Base-by-base conservation (phyloP, 1,284 basidiomycete species). In the Cryptococcus sp. region DNA sequence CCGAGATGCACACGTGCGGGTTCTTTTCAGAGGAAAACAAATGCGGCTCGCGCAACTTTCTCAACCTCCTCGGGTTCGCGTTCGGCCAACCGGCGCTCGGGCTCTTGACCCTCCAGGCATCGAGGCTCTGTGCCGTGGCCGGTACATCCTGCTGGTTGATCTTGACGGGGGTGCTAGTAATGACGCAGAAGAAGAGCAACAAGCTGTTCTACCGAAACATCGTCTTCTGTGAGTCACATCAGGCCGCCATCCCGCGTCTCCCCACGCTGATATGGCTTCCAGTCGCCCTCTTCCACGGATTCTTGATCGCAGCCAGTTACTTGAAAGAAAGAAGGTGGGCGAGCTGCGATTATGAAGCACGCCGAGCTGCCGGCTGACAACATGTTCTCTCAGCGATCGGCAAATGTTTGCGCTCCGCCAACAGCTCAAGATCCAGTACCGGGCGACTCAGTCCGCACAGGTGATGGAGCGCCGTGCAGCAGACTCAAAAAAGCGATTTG, bases 361-460 rank as follows among this genome's bases (percentile, higher is more conserved):
- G 9, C 24, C 16, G 33, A 21, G 2, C 28, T 15, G 9, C 39
- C 15, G 8, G 16, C 36, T 55, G 7, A 55, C 15, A 33, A 37
- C 18, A 20, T 2, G 20, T 37, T 24, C n/a, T 21, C 18, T n/a
- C 16, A 44, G 80, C 1, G 84, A 87, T 61, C 77, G 87, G 36
- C 79, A 84, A 46, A 77, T 86, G 58, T 87, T 84, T 66, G 80
- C 80, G 6, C 77, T 87, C 24, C 81, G 85, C 15, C 82, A 85
- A 55, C 84, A 87, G 68, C 83, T 94, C 63, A 91, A 91, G 74
- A 80, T 84, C 6, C 88, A 90, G 49, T 72, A 70, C 52, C 61
- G 66, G 15, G 87, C 87, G 33, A 89, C 88, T 8, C 88, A 91
- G 72, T 86, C 87, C 58, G 90, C 90, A 5, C 89, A 91, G 73